Evolutionary conservation across 306 rosid genomes (phyloP).

Genomic region (Malus sylvestris): DNA sequence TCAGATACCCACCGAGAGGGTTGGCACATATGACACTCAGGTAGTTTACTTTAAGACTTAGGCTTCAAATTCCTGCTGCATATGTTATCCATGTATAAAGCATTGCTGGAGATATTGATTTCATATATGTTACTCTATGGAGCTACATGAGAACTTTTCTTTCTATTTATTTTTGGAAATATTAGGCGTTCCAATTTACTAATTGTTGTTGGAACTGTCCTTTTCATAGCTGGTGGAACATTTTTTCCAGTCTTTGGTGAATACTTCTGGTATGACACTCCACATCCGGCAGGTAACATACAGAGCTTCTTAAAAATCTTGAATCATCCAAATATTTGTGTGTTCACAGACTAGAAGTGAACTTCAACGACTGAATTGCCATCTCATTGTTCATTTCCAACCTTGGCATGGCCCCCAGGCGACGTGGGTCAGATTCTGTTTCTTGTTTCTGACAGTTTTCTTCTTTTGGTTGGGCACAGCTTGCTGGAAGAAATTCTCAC

Average conservation of each 20-base stretch:
- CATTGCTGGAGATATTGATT: background rate
- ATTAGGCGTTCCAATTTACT: background rate
- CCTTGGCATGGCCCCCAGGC: constrained; percentile 81
- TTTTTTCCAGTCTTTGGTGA: constrained; percentile 90
- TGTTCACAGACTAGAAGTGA: background rate
- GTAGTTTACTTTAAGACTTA: constrained; percentile 28
- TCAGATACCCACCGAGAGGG: constrained; percentile 79
- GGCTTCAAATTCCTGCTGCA: background rate
- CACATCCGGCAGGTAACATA: constrained; percentile 82
- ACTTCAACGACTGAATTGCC: background rate
- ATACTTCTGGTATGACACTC: constrained; percentile 96
- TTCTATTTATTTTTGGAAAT: background rate
- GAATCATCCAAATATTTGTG: background rate
- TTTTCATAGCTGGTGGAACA: constrained; percentile 83
- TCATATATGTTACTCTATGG: background rate
- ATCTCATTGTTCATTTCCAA: constrained; percentile 17
- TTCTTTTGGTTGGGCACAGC: constrained; percentile 42
- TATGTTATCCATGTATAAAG: background rate
- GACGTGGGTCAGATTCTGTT: constrained; percentile 63
- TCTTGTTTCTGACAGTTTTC: constrained; percentile 3
- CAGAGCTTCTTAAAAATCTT: constrained; percentile 4
- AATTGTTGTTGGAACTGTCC: constrained; percentile 3
- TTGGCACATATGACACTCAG: constrained; percentile 94
- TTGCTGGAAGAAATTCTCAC: constrained; percentile 86
- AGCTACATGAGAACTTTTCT: background rate